Evolutionary conservation across 306 rosid genomes (phyloP), one percentile per base, ranked within the genome.

Genomic region (Lablab purpureus): DNA sequence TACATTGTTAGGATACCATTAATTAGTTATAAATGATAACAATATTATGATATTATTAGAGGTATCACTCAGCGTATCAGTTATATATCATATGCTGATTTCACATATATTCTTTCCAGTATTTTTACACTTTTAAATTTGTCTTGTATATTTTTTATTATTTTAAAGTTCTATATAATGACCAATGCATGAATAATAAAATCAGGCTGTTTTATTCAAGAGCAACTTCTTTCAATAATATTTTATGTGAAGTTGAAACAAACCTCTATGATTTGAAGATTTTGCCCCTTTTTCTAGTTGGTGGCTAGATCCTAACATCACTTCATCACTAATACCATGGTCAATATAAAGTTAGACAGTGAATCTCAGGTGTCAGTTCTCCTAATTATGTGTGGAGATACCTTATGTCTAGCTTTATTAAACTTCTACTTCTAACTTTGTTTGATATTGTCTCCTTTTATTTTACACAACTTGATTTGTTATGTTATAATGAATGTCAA

Each of bases 401-500:
- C 25, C 43, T 23, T 43, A 23, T 25, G 45, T 51, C 36, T 17
- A 25, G 25, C 51, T 25, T 30, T 36, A 49, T 73, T n/a, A 23
- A 49, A n/a, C 47, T 9, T 32, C 23, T 47, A 36, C 17, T 71
- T 30, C 46, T 32, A 12, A 50, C 19, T 18, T 56, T 28, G 14
- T 51, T 37, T 37, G 63, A 18, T 25, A 14, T 30, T 77, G 50
- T 8, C 25, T 27, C 40, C 17, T 43, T 64, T 58, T 67, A 25
- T 34, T 36, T 1, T 25, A 10, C 27, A 27, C 52, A 75, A 15
- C 52, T 60, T 22, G 71, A 43, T 56, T 75, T 68, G 23, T 80
- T 27, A 37, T 62, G 82, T 73, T 7, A 22, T 62, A 25, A 50
- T 78, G 70, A 43, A 80, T 1, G 40, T 75, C 71, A 14, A 17